Conservation (phyloP, 176 grass and related monocot genomes). For the Poa annua region DNA sequence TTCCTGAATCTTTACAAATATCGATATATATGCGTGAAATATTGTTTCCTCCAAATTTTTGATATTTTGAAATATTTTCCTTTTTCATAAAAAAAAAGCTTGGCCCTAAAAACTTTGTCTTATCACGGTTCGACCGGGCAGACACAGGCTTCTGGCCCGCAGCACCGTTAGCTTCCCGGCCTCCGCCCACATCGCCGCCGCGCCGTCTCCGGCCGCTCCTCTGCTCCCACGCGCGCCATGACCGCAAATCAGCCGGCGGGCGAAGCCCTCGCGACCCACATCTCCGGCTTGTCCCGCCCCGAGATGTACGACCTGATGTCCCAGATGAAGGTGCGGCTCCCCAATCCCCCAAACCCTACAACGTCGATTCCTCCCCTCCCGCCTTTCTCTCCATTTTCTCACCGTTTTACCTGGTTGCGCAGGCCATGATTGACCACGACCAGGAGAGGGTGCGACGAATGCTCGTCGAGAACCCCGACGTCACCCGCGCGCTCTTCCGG, state of each 20-base stretch:
- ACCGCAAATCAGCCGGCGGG: constrained; percentile 59
- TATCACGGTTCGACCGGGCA: neutral
- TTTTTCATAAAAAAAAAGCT: no score
- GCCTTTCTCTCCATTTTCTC: neutral
- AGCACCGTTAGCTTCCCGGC: neutral
- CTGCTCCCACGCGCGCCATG: constrained; percentile 43
- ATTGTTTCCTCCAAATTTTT: no score
- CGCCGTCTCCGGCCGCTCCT: constrained; percentile 6
- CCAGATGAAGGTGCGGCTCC: constrained; percentile 71
- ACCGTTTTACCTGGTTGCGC: neutral
- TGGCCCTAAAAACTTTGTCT: no score
- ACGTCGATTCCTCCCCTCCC: neutral
- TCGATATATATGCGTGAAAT: no score
- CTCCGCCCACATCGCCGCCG: constrained; percentile 16
- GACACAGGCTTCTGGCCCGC: neutral
- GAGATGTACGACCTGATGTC: constrained; percentile 92
- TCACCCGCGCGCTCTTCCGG: constrained; percentile 89
- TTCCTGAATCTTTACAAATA: no score
- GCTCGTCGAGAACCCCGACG: constrained; percentile 84
- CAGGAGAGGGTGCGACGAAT: constrained; percentile 84
- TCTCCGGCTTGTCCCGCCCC: constrained; percentile 72
- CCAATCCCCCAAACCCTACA: constrained; percentile 42
- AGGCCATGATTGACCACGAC: constrained; percentile 81
- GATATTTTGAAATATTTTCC: no score
- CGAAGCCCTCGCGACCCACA: constrained; percentile 65